Evolutionary conservation across 2,329 filamentous ascomycete species (phyloP), one percentile per base, ranked within the genome.

Genomic region (Talaromyces verruculosus): DNA sequence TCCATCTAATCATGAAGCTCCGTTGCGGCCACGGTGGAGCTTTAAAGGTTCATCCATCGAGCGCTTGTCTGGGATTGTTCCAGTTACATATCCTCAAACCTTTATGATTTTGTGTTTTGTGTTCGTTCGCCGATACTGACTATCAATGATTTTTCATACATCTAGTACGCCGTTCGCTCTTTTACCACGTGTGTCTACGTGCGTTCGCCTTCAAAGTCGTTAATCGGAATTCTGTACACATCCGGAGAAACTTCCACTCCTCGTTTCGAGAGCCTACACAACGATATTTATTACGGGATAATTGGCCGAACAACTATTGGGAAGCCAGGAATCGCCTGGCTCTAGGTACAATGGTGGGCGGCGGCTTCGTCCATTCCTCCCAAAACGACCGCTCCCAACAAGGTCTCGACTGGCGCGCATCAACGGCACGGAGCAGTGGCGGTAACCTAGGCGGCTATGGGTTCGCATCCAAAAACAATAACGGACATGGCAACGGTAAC

Each of bases 331-430:
- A 39, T 13, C 7, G 28, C 47, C 61, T 37, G 33, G 22, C 33
- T 25, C 6, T 1, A 47, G 19, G 33, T 37, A 64, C 25, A 61
- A 61, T 61, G 53, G 43, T 47, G 22, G 55, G 55, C 61, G 37
- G 33, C 35, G 69, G 55, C 67, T 77, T 81, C 58, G 92, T 91
- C 79, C 82, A 85, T 59, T 80, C 90, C 43, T 89, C 90, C 17
- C 87, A 85, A 75, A 88, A 90, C 79, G 83, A 89, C n/a, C 89
- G 89, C 64, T 87, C 88, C 30, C 86, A 89, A 77, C 85, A 89
- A 75, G 79, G 85, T 69, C 77, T 86, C 71, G 89, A 87, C 67
- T 92, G 90, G 90, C 83, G 84, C 51, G 65, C 65, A 53, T 82
- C 82, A 47, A 70, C 82, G 45, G 70, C 67, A 25, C 63, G 69